Evolutionary conservation across 2,329 filamentous ascomycete species (phyloP).

Genomic region (Biscogniauxia mediterranea): DNA sequence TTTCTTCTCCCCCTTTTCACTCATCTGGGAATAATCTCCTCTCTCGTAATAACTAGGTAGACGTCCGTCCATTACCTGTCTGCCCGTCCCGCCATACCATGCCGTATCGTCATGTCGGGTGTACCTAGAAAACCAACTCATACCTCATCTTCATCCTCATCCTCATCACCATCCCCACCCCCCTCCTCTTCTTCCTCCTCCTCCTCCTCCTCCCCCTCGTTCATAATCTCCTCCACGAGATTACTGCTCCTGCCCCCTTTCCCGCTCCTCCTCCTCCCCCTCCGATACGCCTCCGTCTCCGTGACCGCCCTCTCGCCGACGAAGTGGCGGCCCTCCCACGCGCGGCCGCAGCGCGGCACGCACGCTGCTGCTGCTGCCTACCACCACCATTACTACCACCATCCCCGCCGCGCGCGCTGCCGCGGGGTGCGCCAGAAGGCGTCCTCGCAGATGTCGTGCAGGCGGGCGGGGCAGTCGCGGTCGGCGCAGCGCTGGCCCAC

Average conservation of each 20-base stretch:
- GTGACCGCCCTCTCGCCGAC: constrained; percentile 59
- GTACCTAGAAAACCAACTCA: not conserved
- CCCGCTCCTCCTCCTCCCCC: constrained; percentile 39
- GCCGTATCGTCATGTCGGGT: too few species aligned
- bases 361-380: too few species aligned
- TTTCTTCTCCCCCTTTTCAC: too few species aligned
- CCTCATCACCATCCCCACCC: constrained; percentile 20
- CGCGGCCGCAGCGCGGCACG: constrained; percentile 58
- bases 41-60: too few species aligned
- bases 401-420: constrained; percentile 40
- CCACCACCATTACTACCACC: too few species aligned
- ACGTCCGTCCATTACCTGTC: too few species aligned
- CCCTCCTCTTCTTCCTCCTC: constrained; percentile 32
- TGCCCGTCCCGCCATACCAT: too few species aligned
- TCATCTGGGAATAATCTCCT: too few species aligned
- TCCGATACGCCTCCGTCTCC: constrained; percentile 49
- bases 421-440: constrained; percentile 69
- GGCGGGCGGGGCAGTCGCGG: constrained; percentile 62
- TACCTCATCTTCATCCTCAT: constrained; percentile 30
- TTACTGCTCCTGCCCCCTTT: constrained; percentile 34
- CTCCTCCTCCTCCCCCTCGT: constrained; percentile 28
- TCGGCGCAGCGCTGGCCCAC: constrained; percentile 74
- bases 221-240: constrained; percentile 34
- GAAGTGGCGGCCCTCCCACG: constrained; percentile 49
- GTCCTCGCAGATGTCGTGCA: constrained; percentile 75